Conservation (phyloP, 2,329 filamentous ascomycete genomes). For the Periglandula ipomoeae region DNA sequence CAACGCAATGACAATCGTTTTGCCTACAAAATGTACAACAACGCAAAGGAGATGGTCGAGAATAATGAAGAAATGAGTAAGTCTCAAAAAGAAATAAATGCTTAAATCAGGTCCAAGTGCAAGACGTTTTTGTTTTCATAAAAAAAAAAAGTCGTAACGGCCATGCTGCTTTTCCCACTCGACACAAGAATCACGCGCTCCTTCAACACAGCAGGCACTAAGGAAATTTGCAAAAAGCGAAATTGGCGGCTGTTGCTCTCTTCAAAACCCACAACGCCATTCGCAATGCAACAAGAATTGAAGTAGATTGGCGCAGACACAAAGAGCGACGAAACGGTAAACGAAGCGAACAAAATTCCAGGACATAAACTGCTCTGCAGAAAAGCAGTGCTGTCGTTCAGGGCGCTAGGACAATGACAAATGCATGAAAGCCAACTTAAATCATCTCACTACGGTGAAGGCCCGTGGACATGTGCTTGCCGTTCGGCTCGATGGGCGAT, state of each 20-base stretch:
- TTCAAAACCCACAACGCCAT: background rate
- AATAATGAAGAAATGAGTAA: background rate
- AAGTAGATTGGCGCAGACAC: background rate
- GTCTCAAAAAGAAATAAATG: background rate
- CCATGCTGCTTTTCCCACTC: background rate
- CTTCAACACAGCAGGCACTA: background rate
- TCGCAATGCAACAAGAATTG: background rate
- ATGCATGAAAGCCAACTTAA: slow-evolving; percentile 17
- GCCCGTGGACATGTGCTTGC: slow-evolving; percentile 38
- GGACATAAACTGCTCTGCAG: background rate
- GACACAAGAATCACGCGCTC: background rate
- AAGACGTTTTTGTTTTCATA: background rate
- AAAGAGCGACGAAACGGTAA: background rate
- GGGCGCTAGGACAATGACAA: background rate
- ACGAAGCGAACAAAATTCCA: background rate
- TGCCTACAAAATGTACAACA: background rate
- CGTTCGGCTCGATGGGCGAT: slow-evolving; percentile 22
- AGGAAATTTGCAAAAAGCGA: background rate
- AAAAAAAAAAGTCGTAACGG: background rate
- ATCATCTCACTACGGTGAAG: slow-evolving; percentile 48
- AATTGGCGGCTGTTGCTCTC: background rate
- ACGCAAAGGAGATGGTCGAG: background rate
- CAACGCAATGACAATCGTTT: background rate
- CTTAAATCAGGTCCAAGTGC: background rate
- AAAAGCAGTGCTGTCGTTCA: background rate